Evolutionary conservation across 2,329 filamentous ascomycete species (phyloP).

Genomic region (Hymenoscyphus scutula): DNA sequence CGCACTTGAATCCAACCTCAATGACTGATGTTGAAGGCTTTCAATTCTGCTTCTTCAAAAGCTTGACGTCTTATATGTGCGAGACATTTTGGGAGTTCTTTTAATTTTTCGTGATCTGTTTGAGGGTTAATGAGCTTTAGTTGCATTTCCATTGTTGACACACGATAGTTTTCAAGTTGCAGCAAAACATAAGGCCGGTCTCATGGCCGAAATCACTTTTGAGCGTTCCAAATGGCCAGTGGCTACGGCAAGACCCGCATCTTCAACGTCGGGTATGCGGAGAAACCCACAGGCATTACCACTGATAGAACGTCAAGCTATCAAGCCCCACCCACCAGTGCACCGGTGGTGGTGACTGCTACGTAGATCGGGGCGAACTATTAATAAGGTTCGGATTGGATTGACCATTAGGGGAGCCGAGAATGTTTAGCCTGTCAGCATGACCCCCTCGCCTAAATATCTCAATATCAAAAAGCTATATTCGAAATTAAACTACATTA

Average conservation of each 20-base stretch:
- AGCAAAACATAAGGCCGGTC: no score
- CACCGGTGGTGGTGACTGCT: not conserved
- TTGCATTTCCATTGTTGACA: no score
- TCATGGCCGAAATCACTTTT: no score
- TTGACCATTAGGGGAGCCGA: not conserved
- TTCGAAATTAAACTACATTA: conserved; percentile 17
- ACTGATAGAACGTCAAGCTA: not conserved
- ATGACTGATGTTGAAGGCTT: no score
- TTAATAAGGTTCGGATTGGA: not conserved
- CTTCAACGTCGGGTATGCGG: not conserved
- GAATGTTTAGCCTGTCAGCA: not conserved
- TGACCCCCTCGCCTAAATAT: conserved; percentile 20
- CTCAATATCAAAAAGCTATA: conserved; percentile 19
- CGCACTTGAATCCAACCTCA: no score
- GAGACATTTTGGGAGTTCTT: no score
- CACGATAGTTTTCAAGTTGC: no score
- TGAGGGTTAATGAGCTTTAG: no score
- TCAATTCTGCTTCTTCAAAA: no score
- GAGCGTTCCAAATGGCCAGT: no score
- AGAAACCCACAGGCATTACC: not conserved
- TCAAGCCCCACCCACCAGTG: not conserved
- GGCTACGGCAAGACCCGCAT: not conserved
- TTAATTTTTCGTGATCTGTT: no score
- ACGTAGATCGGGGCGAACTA: not conserved
- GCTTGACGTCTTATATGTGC: no score